Base-by-base conservation (phyloP, 129 eudicot species). In the Erigeron canadensis region DNA sequence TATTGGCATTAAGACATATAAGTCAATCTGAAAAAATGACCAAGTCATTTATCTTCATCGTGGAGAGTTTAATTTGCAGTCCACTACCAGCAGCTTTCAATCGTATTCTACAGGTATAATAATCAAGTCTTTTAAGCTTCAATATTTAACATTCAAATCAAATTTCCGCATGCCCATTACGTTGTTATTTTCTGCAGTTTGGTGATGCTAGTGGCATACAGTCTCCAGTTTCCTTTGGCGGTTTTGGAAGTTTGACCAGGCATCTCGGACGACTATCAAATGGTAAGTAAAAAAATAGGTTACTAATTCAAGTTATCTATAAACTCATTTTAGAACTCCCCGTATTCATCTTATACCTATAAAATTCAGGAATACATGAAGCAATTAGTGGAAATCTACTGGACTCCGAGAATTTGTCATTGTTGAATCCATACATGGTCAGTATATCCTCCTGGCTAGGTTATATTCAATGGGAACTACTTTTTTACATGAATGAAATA, bases 131-230 rank as follows among this genome's bases (percentile, higher is more conserved):
- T 79, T 59, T 41, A 72, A 77, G 77, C 40, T 16, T 75, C 58
- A 62, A 39, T 7, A 56, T 56, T 69, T 22, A 50, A 65, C 80
- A 66, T n/a, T 7, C 10, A 8, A 37, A 44, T 57, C 68, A 28
- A 0, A 58, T 18, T 34, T 67, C 40, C 22, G 13, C 68, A 37
- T 58, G 7, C 50, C 37, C 50, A 57, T 67, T 67, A 46, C 37
- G 68, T 38, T 56, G 13, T 72, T 45, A 60, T 16, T 45, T 51
- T 80, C 65, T 83, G 76, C 88, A 90, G 97, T 95, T 95, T 73
- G 97, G 99, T 48, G 99, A 95, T 86, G 97, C 99, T 38, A 95
- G 99, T 53, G 97, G 99, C 76, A 88, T 95, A 73, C 99, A 95
- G 63, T 95, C 97, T 65, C 99, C 99, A 4, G 96, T 95, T 71